A percentile compares a stretch with the other conserved stretches of the same genome.
Evolutionary conservation across 306 rosid genomes (phyloP).

Genomic region (Acacia crassicarpa): DNA sequence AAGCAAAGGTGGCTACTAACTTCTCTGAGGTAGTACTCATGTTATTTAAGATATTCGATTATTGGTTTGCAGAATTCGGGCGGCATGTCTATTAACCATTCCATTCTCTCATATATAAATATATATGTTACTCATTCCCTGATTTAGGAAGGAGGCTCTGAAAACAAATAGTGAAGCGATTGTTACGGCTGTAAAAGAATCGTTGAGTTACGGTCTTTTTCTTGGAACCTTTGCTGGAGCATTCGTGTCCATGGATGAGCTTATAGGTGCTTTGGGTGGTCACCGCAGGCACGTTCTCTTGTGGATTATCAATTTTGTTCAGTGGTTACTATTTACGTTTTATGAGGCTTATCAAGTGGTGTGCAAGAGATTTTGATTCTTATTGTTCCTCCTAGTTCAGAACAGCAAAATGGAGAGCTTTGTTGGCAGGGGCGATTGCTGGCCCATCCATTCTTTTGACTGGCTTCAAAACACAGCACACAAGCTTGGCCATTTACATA

Average conservation of each 20-base stretch:
- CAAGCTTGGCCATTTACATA: conserved; percentile 65
- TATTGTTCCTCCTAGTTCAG: conserved; percentile 46
- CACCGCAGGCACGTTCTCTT: conserved; percentile 63
- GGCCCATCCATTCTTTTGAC: conserved; percentile 72
- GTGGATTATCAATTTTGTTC: conserved; percentile 6
- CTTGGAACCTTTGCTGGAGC: conserved; percentile 71
- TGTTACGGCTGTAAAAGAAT: conserved; percentile 60
- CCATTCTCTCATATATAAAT: not conserved
- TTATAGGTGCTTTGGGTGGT: conserved; percentile 54
- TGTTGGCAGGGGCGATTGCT: conserved; percentile 65
- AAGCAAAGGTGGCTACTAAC: conserved; percentile 48
- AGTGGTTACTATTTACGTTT: not conserved
- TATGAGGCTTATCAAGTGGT: not conserved
- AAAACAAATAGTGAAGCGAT: conserved; percentile 55
- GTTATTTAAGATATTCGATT: not conserved
- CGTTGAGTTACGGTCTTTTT: conserved; percentile 72
- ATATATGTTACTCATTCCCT: not conserved
- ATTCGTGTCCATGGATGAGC: conserved; percentile 67
- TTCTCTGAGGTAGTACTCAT: conserved; percentile 40
- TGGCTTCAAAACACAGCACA: conserved; percentile 59
- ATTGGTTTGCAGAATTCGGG: not conserved
- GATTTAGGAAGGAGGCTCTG: conserved; percentile 47
- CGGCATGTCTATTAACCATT: not conserved
- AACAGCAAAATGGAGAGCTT: conserved; percentile 73
- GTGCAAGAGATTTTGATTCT: conserved; percentile 7